Base-by-base conservation (phyloP, 352 stramenopile species). In the Pythium aristosporum region DNA sequence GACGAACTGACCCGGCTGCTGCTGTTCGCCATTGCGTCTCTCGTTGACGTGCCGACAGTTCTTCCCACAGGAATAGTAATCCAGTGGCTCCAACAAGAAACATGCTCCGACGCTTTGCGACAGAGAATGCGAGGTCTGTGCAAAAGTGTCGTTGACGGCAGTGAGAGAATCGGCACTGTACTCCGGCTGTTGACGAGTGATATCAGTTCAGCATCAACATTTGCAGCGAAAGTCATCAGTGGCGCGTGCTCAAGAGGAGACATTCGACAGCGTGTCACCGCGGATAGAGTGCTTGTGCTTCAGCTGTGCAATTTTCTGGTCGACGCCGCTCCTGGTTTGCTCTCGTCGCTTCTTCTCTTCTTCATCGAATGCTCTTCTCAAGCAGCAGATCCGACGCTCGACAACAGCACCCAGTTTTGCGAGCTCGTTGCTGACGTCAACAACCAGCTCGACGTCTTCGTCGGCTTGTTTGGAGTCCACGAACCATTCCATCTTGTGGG, bases 11-110 rank as follows among this genome's bases (percentile, higher is more conserved):
- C 82, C 5, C 58, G 57, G 9, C 61, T 78, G 1, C 49, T 85
- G 8, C 71, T 89, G 11, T 91, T 89, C 57, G 80, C 80, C 2
- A 55, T 89, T 3, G 73, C 70, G 0, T 68, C 68, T 4, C 57
- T 78, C 16, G 69, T 75, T 1, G 75, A 75, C 32, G 72, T 78
- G 21, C 59, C 58, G 1, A 46, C 76, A 5, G 44, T 83, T 12
- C 60, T 81, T 0, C 11, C 25, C 3, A 61, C 46, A 6, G 54
- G 57, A 0, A 41, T 18, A 25, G 43, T 60, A 1, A 60, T 76
- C 4, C 10, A n/a, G 7, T 30, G 50, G 55, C 61, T 20, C 18
- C 54, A 16, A 34, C 42, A 13, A 32, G 44, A 34, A 43, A n/a
- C 7, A 12, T 43, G 30, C 16, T 56, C 57, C 6, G 52, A 58